Evolutionary conservation across 345 rosid species (phyloP).

Genomic region (Hibiscus mutabilis): DNA sequence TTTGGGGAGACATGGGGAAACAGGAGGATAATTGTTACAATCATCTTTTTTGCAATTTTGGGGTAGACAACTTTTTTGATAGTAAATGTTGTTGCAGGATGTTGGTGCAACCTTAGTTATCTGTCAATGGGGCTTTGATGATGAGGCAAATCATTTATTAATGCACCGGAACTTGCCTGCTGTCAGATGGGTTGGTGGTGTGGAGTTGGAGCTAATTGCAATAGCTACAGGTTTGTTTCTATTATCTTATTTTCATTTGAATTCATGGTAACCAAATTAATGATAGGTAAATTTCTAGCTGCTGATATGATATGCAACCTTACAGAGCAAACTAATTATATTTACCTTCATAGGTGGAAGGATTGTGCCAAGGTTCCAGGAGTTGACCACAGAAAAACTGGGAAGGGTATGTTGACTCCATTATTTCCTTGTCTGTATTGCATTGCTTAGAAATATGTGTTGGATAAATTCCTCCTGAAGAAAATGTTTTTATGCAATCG

Average conservation of each 20-base stretch:
- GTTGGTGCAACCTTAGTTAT: slow-evolving; percentile 94
- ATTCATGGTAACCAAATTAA: not conserved
- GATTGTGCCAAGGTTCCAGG: slow-evolving; percentile 97
- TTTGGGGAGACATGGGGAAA: not conserved
- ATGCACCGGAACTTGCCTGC: slow-evolving; percentile 97
- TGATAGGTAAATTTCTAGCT: not conserved
- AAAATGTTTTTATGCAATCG: not conserved
- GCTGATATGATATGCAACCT: not conserved
- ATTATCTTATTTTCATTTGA: slow-evolving; percentile 1
- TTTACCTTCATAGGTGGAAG: slow-evolving; percentile 67
- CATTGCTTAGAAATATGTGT: not conserved
- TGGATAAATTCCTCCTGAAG: not conserved
- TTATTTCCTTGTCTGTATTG: not conserved
- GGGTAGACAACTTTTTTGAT: not conserved
- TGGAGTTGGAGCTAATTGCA: slow-evolving; percentile 94
- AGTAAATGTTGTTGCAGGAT: slow-evolving; percentile 47
- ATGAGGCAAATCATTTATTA: slow-evolving; percentile 93
- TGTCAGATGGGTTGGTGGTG: slow-evolving; percentile 99
- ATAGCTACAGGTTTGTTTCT: slow-evolving; percentile 75
- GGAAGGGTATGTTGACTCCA: slow-evolving; percentile 53
- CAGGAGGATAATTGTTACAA: not conserved
- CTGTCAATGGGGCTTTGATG: slow-evolving; percentile 99
- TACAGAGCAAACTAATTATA: slow-evolving; percentile 10
- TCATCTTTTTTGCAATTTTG: not conserved
- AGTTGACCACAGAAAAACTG: slow-evolving; percentile 84